Base-by-base conservation (phyloP, 2,329 filamentous ascomycete genomes). In the Cytospora leucostoma region DNA sequence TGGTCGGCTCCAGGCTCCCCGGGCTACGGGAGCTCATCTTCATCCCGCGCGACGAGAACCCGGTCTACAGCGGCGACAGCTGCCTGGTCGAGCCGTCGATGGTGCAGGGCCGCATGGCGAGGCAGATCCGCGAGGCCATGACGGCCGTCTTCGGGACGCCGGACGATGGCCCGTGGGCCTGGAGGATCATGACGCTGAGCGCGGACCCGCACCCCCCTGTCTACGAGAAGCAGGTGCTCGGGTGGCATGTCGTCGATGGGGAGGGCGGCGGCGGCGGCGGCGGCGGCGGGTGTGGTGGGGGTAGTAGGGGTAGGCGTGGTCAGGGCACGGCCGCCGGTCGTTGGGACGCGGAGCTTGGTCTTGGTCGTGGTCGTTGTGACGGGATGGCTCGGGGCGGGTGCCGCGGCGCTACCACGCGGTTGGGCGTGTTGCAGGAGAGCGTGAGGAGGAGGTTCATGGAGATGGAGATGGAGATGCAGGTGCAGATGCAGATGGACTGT, bases 1-100 rank as follows among this genome's bases (percentile, higher is more conserved):
- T 76, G 60, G 69, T 81, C 27, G 72, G 73, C 50, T 60, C 65
- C 5, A 74, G 75, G 19, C 75, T 82, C 71, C 75, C 76, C 1
- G 68, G 67, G 0, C 70, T 82, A 7, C 69, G 77, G 61, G 76
- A 78, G 65, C 72, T 83, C 51, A 71, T 79, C 49, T 78, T 83
- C 61, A 76, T 83, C 49, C 78, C 78, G 27, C 71, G 74, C 21
- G 74, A 76, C 37, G 73, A 75, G 49, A 75, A 77, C 64, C 72
- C 72, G 3, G 55, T 72, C 51, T 73, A 74, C 58, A 70, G 71
- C 53, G 63, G 70, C 27, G 68, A 71, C 40, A 67, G 67, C 33
- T 68, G 66, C 15, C 70, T 75, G 35, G 68, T 74, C 13, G 70
- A 74, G 49, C 70, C 73, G 7, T 66, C 67, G 35, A 70, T 76